Conservation (phyloP, 2,329 filamentous ascomycete genomes). For the Fusarium ramigenum region DNA sequence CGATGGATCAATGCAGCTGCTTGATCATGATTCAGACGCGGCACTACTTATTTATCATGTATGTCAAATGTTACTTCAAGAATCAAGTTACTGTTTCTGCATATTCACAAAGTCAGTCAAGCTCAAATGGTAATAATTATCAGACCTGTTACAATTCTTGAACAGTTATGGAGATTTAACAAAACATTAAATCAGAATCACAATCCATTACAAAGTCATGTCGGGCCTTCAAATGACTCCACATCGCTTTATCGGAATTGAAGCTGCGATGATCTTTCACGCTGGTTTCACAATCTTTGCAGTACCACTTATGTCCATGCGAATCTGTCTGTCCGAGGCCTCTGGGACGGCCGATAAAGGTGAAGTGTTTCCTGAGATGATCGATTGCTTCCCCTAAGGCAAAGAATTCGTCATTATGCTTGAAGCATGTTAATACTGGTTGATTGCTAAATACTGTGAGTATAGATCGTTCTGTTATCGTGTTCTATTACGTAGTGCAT, state of each 20-base stretch:
- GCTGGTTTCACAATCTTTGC: rapidly evolving
- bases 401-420: neutral
- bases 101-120: too few species aligned
- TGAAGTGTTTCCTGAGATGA: neutral
- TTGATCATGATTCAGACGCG: neutral
- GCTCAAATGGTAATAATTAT: too few species aligned
- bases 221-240: neutral
- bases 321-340: neutral
- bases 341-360: too few species aligned
- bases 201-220: neutral
- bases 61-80: too few species aligned
- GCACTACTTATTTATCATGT: too few species aligned
- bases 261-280: neutral
- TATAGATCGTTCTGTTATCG: too few species aligned
- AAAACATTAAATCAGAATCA: neutral
- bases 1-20: neutral
- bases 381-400: neutral
- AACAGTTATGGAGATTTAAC: too few species aligned
- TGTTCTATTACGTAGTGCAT: too few species aligned
- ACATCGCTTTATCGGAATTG: neutral
- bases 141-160: too few species aligned
- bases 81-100: too few species aligned
- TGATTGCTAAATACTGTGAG: too few species aligned
- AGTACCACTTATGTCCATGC: neutral
- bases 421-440: neutral